Base-by-base conservation (phyloP, 1,284 basidiomycete species). In the Puccinia polysora region DNA sequence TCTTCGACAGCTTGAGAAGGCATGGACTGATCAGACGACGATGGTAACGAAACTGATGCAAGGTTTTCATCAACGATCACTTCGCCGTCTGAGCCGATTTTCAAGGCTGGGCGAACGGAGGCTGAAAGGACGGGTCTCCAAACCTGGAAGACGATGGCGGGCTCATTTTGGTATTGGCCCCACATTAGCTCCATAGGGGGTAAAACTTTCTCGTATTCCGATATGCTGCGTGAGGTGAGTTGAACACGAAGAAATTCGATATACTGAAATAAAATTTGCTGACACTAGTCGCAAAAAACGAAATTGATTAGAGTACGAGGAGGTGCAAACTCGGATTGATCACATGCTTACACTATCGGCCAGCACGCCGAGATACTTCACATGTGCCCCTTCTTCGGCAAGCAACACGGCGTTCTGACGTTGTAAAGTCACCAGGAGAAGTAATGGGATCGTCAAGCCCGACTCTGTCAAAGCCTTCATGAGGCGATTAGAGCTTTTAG, bases 141-240 rank as follows among this genome's bases (percentile, higher is more conserved):
- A 68, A 96, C 88, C 77, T 92, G 90, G 89, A 96, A 95, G 69
- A 90, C 90, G 73, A 93, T 87, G 10, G 89, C 86, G 45, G 88
- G 85, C 74, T 87, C 86, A 60, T 97, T 85, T 2, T 87, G 89
- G 79, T 88, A 94, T 52, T 84, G 83, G 58, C 84, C 83, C 65
- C 86, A 86, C 8, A 97, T 83, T 52, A 89, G 87, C 0, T 82
- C 82, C 6, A 96, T 82, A 18, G 87, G 81, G 1, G 92, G 92
- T 4, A 81, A 77, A 14, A 80, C 74, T 3, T 74, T 71, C 28
- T 81, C 79, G 64, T 82, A 81, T 25, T 82, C 80, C 12, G 55
- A 59, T 38, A 70, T 38, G 56, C 80, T 79, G 2, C 79, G 74
- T 0, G 76, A 73, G 20, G 83, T 43, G 28, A 68, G 76, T 43